Conservation (phyloP, 257 asterid genomes). For the Verbascum thapsus region DNA sequence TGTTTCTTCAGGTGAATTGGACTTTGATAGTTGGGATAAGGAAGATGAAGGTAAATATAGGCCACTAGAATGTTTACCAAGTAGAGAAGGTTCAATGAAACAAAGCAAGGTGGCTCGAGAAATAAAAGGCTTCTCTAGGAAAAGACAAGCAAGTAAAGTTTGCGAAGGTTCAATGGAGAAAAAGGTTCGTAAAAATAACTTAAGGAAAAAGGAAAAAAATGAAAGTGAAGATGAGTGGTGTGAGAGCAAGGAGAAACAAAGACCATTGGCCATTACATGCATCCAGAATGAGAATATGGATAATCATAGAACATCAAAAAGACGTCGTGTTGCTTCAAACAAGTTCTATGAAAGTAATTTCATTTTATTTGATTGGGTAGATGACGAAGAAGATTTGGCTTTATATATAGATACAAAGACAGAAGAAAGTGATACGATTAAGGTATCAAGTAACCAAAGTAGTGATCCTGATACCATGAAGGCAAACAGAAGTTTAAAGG, state of each 20-base stretch:
- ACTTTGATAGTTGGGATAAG: conserved; percentile 30
- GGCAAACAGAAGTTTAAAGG: conserved; percentile 28
- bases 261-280: conserved; percentile 29
- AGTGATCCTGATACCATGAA: conserved; percentile 23
- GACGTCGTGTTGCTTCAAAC: conserved; percentile 44
- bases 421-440: conserved; percentile 22
- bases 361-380: conserved; percentile 52
- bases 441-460: conserved; percentile 26
- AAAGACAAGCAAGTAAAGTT: conserved; percentile 25
- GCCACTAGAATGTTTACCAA: conserved; percentile 25
- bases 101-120: conserved; percentile 15
- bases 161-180: conserved; percentile 31
- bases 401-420: conserved; percentile 27
- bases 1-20: conserved; percentile 35
- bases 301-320: conserved; percentile 41
- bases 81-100: conserved; percentile 16
- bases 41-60: conserved; percentile 29
- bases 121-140: conserved; percentile 23
- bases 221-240: conserved; percentile 55
- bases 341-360: conserved; percentile 42
- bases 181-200: conserved; percentile 19
- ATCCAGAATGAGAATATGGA: conserved; percentile 31
- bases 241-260: conserved; percentile 40
- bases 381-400: conserved; percentile 54
- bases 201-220: conserved; percentile 30